A percentile compares a stretch with the other conserved stretches of the same genome.
These are phyloP conservation scores for Ogataea hybrid DNA, from an alignment of 1,139 yeast genomes.

Conservation along the genomic window DNA sequence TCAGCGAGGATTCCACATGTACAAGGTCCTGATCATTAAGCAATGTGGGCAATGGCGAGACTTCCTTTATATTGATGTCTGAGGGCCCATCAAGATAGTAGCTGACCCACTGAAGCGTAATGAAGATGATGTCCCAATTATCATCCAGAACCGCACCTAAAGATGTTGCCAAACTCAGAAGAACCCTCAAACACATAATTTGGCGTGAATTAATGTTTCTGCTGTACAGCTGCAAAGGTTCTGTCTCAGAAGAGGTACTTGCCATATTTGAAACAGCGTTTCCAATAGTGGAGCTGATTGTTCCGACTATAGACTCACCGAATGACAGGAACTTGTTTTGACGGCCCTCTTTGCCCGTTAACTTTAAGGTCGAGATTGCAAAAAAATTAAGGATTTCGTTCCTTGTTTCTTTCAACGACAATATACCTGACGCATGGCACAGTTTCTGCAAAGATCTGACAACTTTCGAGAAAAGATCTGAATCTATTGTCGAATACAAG, in stretches of 20 bases:
- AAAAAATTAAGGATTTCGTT: constrained; percentile 60
- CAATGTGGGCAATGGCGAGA: constrained; percentile 37
- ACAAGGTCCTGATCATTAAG: constrained; percentile 45
- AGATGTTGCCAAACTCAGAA: constrained; percentile 72
- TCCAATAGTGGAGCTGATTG: constrained; percentile 43
- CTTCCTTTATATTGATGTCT: constrained; percentile 34
- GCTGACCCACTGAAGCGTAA: constrained; percentile 75
- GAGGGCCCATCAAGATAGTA: constrained; percentile 65
- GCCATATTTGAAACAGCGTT: constrained; percentile 33
- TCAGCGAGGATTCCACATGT: constrained; percentile 53
- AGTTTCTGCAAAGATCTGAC: constrained; percentile 76
- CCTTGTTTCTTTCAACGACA: constrained; percentile 53
- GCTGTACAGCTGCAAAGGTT: constrained; percentile 33
- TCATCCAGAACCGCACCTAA: constrained; percentile 66
- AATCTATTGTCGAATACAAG: constrained; percentile 65
- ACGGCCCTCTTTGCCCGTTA: constrained; percentile 33
- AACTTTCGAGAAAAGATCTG: constrained; percentile 59
- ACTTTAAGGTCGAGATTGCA: constrained; percentile 51
- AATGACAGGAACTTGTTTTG: constrained; percentile 41
- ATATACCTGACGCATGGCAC: constrained; percentile 80
- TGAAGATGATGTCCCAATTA: constrained; percentile 70
- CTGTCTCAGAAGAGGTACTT: constrained; percentile 11
- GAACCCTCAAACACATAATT: constrained; percentile 73
- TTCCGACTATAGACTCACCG: constrained; percentile 62
- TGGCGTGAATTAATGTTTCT: constrained; percentile 60